phyloP scores from a whole-genome alignment of 495 filamentous ascomycete species.

The Poronia punctata region DNA sequence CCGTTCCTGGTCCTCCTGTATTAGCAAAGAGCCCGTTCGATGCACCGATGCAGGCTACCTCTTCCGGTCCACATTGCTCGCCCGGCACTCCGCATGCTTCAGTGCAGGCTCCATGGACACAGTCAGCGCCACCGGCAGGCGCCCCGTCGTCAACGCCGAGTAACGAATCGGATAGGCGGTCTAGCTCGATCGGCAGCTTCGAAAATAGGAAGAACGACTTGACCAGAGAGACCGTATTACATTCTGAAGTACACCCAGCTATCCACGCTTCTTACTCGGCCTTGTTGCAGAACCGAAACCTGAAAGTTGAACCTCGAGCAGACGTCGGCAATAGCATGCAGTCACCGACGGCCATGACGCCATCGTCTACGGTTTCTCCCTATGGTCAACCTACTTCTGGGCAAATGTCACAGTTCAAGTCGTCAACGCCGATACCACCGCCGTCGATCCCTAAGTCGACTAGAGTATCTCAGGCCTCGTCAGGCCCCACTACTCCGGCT shows the following conservation, averaged over 20 bases:
- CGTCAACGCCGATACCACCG: constrained; percentile 5
- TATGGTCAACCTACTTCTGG: not conserved
- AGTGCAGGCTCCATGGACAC: not conserved
- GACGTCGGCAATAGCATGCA: not conserved
- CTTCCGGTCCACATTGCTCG: not conserved
- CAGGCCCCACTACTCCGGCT: constrained; percentile 2
- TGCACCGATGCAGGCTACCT: constrained; percentile 1
- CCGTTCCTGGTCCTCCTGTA: constrained; percentile 11
- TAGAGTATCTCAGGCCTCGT: constrained; percentile 1
- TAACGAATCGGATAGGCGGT: not conserved
- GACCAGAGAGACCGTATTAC: constrained; percentile 21
- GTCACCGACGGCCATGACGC: not conserved
- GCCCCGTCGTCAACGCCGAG: not conserved
- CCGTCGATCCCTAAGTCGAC: constrained; percentile 3
- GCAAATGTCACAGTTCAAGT: not conserved
- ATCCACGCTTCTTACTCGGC: constrained; percentile 37
- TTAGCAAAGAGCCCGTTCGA: constrained; percentile 1
- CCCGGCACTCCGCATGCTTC: not conserved
- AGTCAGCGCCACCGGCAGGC: not conserved
- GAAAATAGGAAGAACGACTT: constrained; percentile 14
- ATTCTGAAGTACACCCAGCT: constrained; percentile 43
- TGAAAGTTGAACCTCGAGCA: constrained; percentile 12
- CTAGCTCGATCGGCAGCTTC: constrained; percentile 8
- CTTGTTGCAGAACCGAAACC: constrained; percentile 25
- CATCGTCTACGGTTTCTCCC: not conserved